Base-by-base conservation (phyloP, 1,139 yeast species). In the Wickerhamiella pararugosa region DNA sequence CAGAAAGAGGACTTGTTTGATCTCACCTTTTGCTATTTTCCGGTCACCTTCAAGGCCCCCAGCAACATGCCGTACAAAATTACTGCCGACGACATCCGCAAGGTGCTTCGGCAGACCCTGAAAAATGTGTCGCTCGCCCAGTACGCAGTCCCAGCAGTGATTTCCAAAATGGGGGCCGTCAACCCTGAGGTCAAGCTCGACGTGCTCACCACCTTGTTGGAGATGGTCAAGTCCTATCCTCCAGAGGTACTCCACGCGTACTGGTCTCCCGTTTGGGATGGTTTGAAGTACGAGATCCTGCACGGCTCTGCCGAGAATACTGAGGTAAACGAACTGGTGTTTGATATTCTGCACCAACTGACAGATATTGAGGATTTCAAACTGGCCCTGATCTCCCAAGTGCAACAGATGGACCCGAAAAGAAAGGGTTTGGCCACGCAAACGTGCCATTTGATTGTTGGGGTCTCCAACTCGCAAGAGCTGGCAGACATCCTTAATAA, bases 41-140 rank as follows among this genome's bases (percentile, higher is more conserved):
- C 99, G 4, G 87, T 92, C 42, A 81, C 96, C 1, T 92, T 92
- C 62, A 79, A 77, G 47, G 96, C 98, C 1, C 95, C 97, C 1
- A 76, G 80, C 45, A 79, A 82, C 56, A 95, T 87, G 58, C 94
- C 95, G 0, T 84, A 86, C 57, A 76, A 78, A 47, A 82, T 86
- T 47, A 75, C 94, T 0, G 73, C 86, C 1, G 71, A 69, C 1
- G 81, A 84, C 43, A 67, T 90, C 50, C 84, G 83, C 54, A 38
- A 53, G 6, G 69, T 73, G 7, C 64, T 90, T 43, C 67, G 61
- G 61, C 52, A 49, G 49, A 32, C 80, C 6, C 69, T 90, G 36
- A 68, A 86, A 0, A 70, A 83, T 2, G 81, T 76, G 42, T 63
- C 75, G 1, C 81, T 78, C 59, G 86, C 92, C 1, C 69, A 71